Conservation (phyloP, 495 filamentous ascomycete genomes). For the Lineolata rhizophorae region DNA sequence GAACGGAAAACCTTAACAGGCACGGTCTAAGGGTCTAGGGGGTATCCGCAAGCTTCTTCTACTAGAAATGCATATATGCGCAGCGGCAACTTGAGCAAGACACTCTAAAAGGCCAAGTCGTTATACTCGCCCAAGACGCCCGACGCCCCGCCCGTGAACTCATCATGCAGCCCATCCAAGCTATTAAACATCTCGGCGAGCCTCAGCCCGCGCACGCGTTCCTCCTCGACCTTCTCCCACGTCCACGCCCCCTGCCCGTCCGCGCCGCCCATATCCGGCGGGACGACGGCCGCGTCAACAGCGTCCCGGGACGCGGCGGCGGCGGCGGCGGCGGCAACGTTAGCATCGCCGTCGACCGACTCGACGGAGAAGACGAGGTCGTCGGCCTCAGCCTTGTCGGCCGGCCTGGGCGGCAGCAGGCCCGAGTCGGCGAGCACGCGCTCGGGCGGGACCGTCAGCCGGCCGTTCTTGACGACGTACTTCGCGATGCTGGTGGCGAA, state of each 20-base stretch:
- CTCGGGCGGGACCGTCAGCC: slow-evolving; percentile 69
- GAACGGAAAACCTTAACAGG: too few relatives aligned
- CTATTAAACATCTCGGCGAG: slow-evolving; percentile 16
- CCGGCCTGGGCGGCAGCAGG: slow-evolving; percentile 36
- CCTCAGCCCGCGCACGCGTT: slow-evolving; percentile 16
- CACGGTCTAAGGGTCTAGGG: too few relatives aligned
- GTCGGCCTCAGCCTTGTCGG: not conserved
- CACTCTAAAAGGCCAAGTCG: slow-evolving; percentile 15
- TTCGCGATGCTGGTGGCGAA: slow-evolving; percentile 60
- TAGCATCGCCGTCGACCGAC: slow-evolving; percentile 1
- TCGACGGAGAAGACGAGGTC: slow-evolving; percentile 1
- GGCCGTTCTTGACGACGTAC: slow-evolving; percentile 77
- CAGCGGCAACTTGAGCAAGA: too few relatives aligned
- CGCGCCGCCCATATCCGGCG: slow-evolving; percentile 1
- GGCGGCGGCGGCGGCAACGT: not conserved
- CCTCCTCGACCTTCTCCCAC: slow-evolving; percentile 20
- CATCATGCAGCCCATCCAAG: slow-evolving; percentile 17
- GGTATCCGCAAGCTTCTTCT: too few relatives aligned
- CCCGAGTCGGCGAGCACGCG: slow-evolving; percentile 43
- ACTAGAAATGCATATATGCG: too few relatives aligned
- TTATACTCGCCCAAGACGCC: slow-evolving; percentile 18
- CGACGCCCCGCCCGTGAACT: slow-evolving; percentile 13
- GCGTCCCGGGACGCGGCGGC: slow-evolving; percentile 1
- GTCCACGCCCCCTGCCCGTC: slow-evolving; percentile 12
- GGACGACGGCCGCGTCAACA: slow-evolving; percentile 1